phyloP scores from a whole-genome alignment of 352 stramenopile genomes.

The Paralagenidium karlingii region DNA sequence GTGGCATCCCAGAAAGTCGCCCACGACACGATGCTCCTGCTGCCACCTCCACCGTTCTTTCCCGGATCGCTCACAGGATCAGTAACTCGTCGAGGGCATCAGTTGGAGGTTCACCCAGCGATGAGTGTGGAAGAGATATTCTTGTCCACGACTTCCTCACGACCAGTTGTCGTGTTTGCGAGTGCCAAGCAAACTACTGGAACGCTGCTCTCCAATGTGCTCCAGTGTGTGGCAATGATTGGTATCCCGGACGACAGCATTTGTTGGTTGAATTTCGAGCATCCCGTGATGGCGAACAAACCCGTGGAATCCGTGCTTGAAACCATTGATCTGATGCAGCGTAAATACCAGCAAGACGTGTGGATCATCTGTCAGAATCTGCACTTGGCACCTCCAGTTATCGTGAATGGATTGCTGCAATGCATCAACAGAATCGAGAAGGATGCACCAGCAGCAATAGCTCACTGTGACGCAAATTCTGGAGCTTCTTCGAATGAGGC shows the following conservation, averaged over 20 bases:
- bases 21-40: too few species aligned
- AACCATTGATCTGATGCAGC: neutral
- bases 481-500: too few species aligned
- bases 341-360: too few species aligned
- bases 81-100: too few species aligned
- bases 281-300: slow-evolving; percentile 2
- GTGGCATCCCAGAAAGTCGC: too few species aligned
- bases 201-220: neutral
- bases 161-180: slow-evolving; percentile 7
- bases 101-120: too few species aligned
- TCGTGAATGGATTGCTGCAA: slow-evolving; percentile 1
- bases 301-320: slow-evolving; percentile 1
- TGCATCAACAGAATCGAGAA: slow-evolving; percentile 1
- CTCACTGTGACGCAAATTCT: too few species aligned
- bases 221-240: slow-evolving; percentile 2
- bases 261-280: slow-evolving; percentile 1
- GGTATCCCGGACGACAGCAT: slow-evolving; percentile 2
- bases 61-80: too few species aligned
- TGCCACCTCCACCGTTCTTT: too few species aligned
- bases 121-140: too few species aligned
- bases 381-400: slow-evolving; percentile 2
- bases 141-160: slow-evolving; percentile 10
- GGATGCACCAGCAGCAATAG: slow-evolving; percentile 1
- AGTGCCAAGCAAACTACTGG: slow-evolving; percentile 5
- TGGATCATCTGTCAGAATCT: neutral